A percentile compares a stretch with the other conserved stretches of the same genome.
phyloP scores from a whole-genome alignment of 495 filamentous ascomycete species.

The Astrothelium subdiscretum region DNA sequence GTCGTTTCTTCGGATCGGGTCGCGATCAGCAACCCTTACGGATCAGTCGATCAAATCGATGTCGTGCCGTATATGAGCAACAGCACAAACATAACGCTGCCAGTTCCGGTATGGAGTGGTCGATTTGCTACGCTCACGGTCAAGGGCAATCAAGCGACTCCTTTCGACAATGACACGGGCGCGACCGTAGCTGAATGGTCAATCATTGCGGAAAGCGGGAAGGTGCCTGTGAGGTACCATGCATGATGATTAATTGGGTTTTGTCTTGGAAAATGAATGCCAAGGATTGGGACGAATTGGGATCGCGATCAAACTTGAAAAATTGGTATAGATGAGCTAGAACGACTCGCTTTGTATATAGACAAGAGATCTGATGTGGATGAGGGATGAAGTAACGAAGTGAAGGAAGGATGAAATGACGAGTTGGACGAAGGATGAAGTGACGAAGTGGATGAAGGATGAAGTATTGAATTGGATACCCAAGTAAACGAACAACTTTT shows the following conservation, averaged over 20 bases:
- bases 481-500: too few relatives aligned
- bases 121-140: constrained; percentile 33
- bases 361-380: too few relatives aligned
- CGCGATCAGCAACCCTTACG: constrained; percentile 21
- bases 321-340: too few relatives aligned
- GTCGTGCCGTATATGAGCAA: constrained; percentile 28
- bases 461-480: too few relatives aligned
- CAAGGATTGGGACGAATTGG: too few relatives aligned
- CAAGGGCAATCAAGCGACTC: constrained; percentile 33
- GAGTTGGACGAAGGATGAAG: too few relatives aligned
- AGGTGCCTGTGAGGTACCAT: neutral
- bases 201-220: constrained; percentile 33
- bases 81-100: constrained; percentile 29
- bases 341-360: too few relatives aligned
- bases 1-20: constrained; percentile 14
- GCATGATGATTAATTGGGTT: neutral
- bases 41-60: constrained; percentile 9
- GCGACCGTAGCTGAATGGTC: constrained; percentile 67
- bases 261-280: too few relatives aligned
- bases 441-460: too few relatives aligned
- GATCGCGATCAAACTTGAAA: too few relatives aligned
- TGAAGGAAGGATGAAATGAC: too few relatives aligned
- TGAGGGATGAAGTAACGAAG: too few relatives aligned
- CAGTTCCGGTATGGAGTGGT: constrained; percentile 21
- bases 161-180: constrained; percentile 38